A percentile compares a stretch with the other conserved stretches of the same genome.
Evolutionary conservation across 2,329 filamentous ascomycete genomes (phyloP).

Genomic region (Pyricularia pennisetigena): DNA sequence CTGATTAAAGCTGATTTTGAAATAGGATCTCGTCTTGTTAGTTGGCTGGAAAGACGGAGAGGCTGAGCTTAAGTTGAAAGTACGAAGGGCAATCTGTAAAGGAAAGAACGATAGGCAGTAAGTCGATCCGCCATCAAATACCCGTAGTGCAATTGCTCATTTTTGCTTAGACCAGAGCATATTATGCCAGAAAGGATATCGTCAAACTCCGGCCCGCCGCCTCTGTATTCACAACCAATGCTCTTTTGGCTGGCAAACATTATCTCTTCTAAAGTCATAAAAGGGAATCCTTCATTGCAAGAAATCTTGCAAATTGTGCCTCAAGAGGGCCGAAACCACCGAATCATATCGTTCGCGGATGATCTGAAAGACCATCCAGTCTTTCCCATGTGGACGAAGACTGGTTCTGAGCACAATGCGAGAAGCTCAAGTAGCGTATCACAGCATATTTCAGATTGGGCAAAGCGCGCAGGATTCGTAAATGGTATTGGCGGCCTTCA

Average conservation of each 20-base stretch:
- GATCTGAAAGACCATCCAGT: not conserved
- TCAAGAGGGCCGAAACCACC: not conserved
- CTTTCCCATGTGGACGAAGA: not conserved
- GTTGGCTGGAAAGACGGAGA: constrained; percentile 6
- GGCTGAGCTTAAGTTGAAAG: constrained; percentile 6
- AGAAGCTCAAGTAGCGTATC: not conserved
- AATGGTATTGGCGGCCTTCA: not conserved
- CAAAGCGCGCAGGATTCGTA: not conserved
- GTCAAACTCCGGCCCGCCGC: constrained; percentile 2
- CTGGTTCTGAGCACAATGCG: not conserved
- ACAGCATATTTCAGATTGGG: not conserved
- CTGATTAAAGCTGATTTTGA: constrained; percentile 1
- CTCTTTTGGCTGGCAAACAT: constrained; percentile 7
- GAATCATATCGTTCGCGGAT: not conserved
- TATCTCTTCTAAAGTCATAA: constrained; percentile 1
- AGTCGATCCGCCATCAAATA: not conserved
- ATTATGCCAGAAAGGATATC: constrained; percentile 4
- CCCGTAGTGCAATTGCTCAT: constrained; percentile 4
- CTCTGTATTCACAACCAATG: constrained; percentile 6
- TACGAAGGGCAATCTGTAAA: constrained; percentile 7
- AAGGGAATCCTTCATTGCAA: not conserved
- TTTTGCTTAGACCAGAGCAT: constrained; percentile 4
- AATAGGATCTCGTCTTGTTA: constrained; percentile 2
- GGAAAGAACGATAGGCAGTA: constrained; percentile 7
- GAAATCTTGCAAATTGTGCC: not conserved